A percentile compares a stretch with the other conserved stretches of the same genome.
These are phyloP conservation scores for Hypoxylon sp. DNA, from an alignment of 2,329 filamentous ascomycete species.

Conservation along the genomic window DNA sequence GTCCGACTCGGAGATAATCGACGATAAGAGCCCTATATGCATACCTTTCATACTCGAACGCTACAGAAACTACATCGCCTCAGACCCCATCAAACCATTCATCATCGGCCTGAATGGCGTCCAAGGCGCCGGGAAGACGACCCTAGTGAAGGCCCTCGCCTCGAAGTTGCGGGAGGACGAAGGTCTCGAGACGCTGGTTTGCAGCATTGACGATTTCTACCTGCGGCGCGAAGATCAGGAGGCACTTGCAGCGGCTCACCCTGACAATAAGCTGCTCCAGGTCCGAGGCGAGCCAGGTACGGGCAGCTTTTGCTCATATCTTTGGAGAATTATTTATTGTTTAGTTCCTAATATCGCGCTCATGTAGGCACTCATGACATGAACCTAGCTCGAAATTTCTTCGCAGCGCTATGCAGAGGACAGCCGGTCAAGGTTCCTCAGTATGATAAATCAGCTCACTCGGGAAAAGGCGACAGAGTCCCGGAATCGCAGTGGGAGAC, in stretches of 20 bases:
- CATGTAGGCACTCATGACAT: slow-evolving; percentile 76
- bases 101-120: slow-evolving; percentile 91
- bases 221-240: slow-evolving; percentile 77
- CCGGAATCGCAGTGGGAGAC: slow-evolving; percentile 71
- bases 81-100: slow-evolving; percentile 70
- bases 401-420: slow-evolving; percentile 67
- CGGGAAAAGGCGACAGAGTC: slow-evolving; percentile 80
- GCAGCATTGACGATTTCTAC: slow-evolving; percentile 93
- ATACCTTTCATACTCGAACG: slow-evolving; percentile 63
- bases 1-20: slow-evolving; percentile 29
- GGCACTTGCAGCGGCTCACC: slow-evolving; percentile 72
- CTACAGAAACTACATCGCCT: slow-evolving; percentile 54
- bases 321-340: slow-evolving; percentile 5
- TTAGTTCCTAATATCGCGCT: slow-evolving; percentile 25
- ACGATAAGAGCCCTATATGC: slow-evolving; percentile 42
- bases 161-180: slow-evolving; percentile 68
- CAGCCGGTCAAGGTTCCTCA: slow-evolving; percentile 71
- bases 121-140: slow-evolving; percentile 93
- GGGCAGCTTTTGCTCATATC: slow-evolving; percentile 35
- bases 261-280: slow-evolving; percentile 80
- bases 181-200: slow-evolving; percentile 74
- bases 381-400: slow-evolving; percentile 71
- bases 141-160: slow-evolving; percentile 78
- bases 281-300: slow-evolving; percentile 84
- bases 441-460: slow-evolving; percentile 86